Base-by-base conservation (phyloP, 331 rosid genomes). In the Erythrophleum ivorense region DNA sequence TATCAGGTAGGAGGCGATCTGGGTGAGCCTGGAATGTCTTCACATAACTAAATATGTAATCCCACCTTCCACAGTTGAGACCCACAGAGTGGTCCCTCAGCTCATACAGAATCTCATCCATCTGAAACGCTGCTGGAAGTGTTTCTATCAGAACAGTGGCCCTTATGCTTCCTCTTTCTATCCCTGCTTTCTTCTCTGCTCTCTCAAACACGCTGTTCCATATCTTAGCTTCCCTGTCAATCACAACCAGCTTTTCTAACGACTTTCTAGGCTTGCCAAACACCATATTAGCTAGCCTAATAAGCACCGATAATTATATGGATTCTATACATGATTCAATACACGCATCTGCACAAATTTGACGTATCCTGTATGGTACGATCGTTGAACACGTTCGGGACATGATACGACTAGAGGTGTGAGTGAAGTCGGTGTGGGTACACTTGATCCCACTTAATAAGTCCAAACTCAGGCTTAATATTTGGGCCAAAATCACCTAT, bases 51-150 rank as follows among this genome's bases (percentile, higher is more conserved):
- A 95, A 93, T 52, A 95, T 95, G 86, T 93, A 95, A 88, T 95
- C 99, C 98, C 99, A 93, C 41, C 99, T 88, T 48, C 98, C 99
- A 81, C 99, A 91, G 84, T 95, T 95, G 45, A 95, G 84, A 7
- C 98, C 97, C 67, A 83, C 92, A 10, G 98, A 90, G 59, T 95
- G 98, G 19, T 95, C 93, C 84, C 91, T 91, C n/a, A 91, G 88
- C 80, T 95, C 98, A 85, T 95, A 89, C 21, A 93, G 92, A 66
- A 95, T 91, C 73, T 95, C 99, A 75, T 95, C 81, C 99, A 95
- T 95, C 85, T 93, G 98, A 84, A 93, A 95, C 85, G 86, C 98
- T 0, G 97, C 93, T 6, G 98, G 99, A 54, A 93, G 97, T 66
- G 98, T 95, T 83, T 95, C 99, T 41, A 91, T 95, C 41, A 95